Evolutionary conservation across 306 rosid species (phyloP).

Genomic region (Phaseolus lunatus): DNA sequence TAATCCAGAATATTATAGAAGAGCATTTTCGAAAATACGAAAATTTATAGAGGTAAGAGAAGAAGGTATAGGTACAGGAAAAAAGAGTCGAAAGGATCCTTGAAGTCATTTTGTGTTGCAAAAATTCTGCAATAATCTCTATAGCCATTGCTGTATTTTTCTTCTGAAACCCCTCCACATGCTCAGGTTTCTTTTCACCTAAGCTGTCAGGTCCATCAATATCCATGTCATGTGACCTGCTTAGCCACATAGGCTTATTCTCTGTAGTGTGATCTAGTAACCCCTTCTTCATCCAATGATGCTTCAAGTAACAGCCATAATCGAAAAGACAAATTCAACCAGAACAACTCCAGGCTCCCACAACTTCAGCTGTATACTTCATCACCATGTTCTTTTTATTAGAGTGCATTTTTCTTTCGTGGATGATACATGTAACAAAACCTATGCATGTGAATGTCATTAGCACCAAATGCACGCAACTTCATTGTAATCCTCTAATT

Average conservation of each 20-base stretch:
- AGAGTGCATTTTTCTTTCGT: not conserved
- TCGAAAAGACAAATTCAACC: slow-evolving; percentile 82
- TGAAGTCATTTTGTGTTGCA: slow-evolving; percentile 72
- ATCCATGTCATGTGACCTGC: slow-evolving; percentile 65
- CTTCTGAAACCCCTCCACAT: slow-evolving; percentile 58
- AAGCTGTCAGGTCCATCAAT: slow-evolving; percentile 63
- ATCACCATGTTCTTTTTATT: not conserved
- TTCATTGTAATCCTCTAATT: slow-evolving; percentile 6
- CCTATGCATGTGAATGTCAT: too few relatives aligned
- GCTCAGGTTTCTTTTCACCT: slow-evolving; percentile 58
- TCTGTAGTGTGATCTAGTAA: slow-evolving; percentile 70
- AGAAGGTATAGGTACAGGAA: too few relatives aligned
- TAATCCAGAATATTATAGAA: too few relatives aligned
- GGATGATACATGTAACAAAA: slow-evolving; percentile 6
- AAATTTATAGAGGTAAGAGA: too few relatives aligned
- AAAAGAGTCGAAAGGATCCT: slow-evolving; percentile 71
- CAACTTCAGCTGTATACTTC: slow-evolving; percentile 60
- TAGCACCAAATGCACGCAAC: not conserved
- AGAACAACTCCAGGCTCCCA: slow-evolving; percentile 80
- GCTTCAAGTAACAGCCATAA: slow-evolving; percentile 90
- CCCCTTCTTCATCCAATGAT: slow-evolving; percentile 85
- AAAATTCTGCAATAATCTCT: slow-evolving; percentile 72
- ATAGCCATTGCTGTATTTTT: slow-evolving; percentile 74
- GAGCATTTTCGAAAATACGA: too few relatives aligned
- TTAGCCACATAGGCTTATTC: slow-evolving; percentile 70